Evolutionary conservation across 805 yeast species (phyloP), one percentile per base, ranked within the genome.

Genomic region (Saccharomyces jurei): DNA sequence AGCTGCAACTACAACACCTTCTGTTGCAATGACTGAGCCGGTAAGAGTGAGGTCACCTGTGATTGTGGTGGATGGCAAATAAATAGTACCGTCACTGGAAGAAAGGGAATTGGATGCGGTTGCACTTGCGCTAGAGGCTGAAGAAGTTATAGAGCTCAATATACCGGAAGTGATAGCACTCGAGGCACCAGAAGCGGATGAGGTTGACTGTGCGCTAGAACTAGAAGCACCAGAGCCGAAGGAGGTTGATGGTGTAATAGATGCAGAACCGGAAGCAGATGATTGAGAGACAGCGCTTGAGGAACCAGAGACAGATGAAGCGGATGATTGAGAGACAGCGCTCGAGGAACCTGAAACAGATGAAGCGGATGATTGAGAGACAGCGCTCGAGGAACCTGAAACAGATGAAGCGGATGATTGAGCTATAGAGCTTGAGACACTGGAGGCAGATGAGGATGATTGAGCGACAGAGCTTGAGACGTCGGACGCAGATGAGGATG

Each of bases 11-110:
- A 21, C 51, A 14, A 52, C 54, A 2, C 31, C 27, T 8, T 36
- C 51, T 22, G 54, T 48, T 26, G 54, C 54, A 47, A 48, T 17
- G 11, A 52, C 50, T 13, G 31, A 10, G 36, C 54, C 54, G 25
- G 32, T 32, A 13, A 52, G 17, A 2, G 54, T 52, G 1, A 31
- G 25, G 22, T 31, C 48, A 5, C 27, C 51, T 25, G 41, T 11
- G 25, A 52, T n/a, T 30, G 51, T 32, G 8, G 51, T 48, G n/a
- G 54, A 11, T 30, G 54, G 36, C 11, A 52, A 25, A 13, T 29
- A 48, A n/a, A 17, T 31, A 36, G 44, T 36, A 36, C 44, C 44
- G 9, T 36, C 44, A 2, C 22, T 36, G 44, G 44, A 36, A 36
- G 44, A 36, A 36, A 36, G 22, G 8, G 44, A 17, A 6, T 22